Evolutionary conservation across 441 rosid genomes (phyloP).

Genomic region (Gossypium laxum): DNA sequence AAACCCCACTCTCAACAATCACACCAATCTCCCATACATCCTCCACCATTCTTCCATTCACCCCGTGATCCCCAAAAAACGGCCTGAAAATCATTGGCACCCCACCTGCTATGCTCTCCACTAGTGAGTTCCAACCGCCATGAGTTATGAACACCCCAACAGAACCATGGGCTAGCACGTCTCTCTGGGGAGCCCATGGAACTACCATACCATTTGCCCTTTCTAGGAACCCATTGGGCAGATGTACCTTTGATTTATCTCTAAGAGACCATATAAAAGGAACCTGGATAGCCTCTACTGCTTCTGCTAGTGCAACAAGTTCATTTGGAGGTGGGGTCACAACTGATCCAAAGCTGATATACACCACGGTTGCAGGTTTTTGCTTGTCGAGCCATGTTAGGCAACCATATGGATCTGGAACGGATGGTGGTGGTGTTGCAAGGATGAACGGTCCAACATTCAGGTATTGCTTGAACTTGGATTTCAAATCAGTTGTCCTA

Average conservation of each 20-base stretch:
- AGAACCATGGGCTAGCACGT: conserved; percentile 25
- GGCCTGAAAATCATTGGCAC: conserved; percentile 40
- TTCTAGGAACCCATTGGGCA: conserved; percentile 34
- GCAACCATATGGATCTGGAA: conserved; percentile 25
- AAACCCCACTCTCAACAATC: conserved; percentile 16
- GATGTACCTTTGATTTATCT: conserved; percentile 8
- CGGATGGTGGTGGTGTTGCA: conserved; percentile 7
- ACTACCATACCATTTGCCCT: conserved; percentile 24
- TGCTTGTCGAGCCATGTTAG: conserved; percentile 43
- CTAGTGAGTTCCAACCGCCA: conserved; percentile 32
- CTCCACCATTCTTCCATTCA: conserved; percentile 27
- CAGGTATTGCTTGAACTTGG: conserved; percentile 32
- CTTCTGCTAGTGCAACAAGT: conserved; percentile 37
- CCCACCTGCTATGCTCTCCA: conserved; percentile 31
- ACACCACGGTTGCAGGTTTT: conserved; percentile 31
- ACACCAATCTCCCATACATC: conserved; percentile 11
- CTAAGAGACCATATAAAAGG: conserved; percentile 39
- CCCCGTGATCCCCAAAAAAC: conserved; percentile 34
- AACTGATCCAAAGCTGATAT: conserved; percentile 48
- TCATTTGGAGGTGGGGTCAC: conserved; percentile 34
- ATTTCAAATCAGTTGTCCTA: conserved; percentile 27
- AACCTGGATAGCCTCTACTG: conserved; percentile 30
- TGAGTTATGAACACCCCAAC: conserved; percentile 31
- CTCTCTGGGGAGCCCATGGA: conserved; percentile 36
- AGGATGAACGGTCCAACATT: conserved; percentile 40